These are phyloP conservation scores for Leishmania guyanensis DNA, from an alignment of 208 protist species.

Conservation along the genomic window DNA sequence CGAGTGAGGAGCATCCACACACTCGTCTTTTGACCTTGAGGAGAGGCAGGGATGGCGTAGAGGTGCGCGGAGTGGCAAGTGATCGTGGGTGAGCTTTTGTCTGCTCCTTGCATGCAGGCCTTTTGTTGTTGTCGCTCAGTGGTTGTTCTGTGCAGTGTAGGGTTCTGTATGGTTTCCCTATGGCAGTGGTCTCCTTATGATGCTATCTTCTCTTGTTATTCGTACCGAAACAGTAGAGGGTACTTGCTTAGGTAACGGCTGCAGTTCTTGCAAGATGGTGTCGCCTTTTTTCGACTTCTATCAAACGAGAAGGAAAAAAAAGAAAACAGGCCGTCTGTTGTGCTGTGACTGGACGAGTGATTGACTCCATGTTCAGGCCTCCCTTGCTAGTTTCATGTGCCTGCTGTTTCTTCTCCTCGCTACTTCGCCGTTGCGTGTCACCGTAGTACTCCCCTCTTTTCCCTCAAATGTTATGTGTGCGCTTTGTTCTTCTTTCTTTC, in stretches of 20 bases:
- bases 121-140: background rate
- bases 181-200: background rate
- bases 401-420: background rate
- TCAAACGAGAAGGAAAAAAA: background rate
- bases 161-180: background rate
- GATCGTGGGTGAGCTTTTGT: background rate
- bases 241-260: background rate
- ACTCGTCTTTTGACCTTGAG: background rate
- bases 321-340: background rate
- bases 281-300: background rate
- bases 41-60: background rate
- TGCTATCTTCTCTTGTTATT: background rate
- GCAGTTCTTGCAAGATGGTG: background rate
- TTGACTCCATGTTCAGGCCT: background rate
- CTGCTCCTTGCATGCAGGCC: background rate
- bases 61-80: background rate
- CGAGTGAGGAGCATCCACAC: background rate
- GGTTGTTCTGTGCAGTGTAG: background rate
- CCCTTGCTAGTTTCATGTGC: background rate
- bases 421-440: background rate
- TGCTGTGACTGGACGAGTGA: background rate
- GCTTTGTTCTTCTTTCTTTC: background rate
- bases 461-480: no score
- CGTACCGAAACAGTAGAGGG: background rate
- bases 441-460: background rate